Evolutionary conservation across 2,329 filamentous ascomycete species (phyloP).

Genomic region (Diaporthe sp.): DNA sequence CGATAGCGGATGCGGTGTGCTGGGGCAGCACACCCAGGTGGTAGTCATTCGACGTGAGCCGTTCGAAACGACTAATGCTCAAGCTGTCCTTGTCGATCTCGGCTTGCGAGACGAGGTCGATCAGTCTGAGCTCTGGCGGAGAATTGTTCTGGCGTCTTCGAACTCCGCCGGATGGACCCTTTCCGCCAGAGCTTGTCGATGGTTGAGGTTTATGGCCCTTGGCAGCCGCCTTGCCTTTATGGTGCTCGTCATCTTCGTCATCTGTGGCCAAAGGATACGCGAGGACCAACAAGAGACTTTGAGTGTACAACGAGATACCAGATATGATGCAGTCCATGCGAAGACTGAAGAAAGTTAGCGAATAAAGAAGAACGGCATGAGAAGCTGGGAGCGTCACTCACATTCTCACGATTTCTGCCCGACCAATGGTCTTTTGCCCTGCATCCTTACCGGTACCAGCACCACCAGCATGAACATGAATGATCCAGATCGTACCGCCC

Average conservation of each 20-base stretch:
- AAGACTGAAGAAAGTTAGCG: slow-evolving; percentile 68
- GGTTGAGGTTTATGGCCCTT: slow-evolving; percentile 56
- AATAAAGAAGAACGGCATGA: not conserved
- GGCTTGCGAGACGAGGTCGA: slow-evolving; percentile 88
- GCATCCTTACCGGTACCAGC: slow-evolving; percentile 74
- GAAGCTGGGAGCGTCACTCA: slow-evolving; percentile 59
- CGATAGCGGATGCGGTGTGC: slow-evolving; percentile 72
- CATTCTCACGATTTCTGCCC: slow-evolving; percentile 93
- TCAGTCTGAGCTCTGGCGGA: slow-evolving; percentile 89
- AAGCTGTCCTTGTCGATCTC: slow-evolving; percentile 90
- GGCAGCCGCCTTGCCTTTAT: slow-evolving; percentile 48
- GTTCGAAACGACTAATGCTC: slow-evolving; percentile 87
- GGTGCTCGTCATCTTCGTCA: slow-evolving; percentile 68
- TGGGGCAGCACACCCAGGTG: slow-evolving; percentile 86
- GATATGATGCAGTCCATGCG: slow-evolving; percentile 98
- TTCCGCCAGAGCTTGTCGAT: slow-evolving; percentile 63
- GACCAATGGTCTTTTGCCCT: slow-evolving; percentile 79
- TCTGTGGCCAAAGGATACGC: slow-evolving; percentile 86
- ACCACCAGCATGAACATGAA: slow-evolving; percentile 87
- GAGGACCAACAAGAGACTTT: slow-evolving; percentile 89
- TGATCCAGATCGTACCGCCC: slow-evolving; percentile 96
- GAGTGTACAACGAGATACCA: slow-evolving; percentile 95
- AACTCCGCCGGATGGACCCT: slow-evolving; percentile 74
- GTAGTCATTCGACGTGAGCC: slow-evolving; percentile 89
- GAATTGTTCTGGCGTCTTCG: slow-evolving; percentile 82